Evolutionary conservation across 306 rosid species (phyloP).

Genomic region (Cucurbita pepo): DNA sequence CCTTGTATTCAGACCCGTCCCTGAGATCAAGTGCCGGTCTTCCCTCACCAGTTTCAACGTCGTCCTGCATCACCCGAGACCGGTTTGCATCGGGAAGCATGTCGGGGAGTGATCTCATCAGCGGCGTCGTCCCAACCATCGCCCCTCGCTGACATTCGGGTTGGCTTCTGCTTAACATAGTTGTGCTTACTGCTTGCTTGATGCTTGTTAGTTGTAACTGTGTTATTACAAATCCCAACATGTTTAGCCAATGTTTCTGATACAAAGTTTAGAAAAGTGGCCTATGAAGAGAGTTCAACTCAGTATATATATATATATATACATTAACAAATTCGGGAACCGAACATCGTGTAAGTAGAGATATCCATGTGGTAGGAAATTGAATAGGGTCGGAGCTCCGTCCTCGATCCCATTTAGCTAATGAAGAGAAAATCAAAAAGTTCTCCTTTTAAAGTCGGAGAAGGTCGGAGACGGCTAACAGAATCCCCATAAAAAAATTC

Average conservation of each 20-base stretch:
- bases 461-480: no score
- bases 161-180: neutral
- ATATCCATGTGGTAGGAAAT: no score
- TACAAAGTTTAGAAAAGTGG: neutral
- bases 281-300: neutral
- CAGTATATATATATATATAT: neutral
- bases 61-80: conserved; percentile 19
- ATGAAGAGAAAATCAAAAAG: no score
- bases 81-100: conserved; percentile 35
- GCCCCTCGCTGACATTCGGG: conserved; percentile 37
- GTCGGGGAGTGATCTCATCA: conserved; percentile 67
- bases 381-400: no score
- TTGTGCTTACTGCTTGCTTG: neutral
- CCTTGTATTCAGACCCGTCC: conserved; percentile 13
- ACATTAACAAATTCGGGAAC: neutral
- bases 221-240: neutral
- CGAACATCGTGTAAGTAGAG: no score
- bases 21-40: conserved; percentile 7
- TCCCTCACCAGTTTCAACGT: conserved; percentile 26
- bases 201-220: neutral
- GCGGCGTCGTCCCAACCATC: conserved; percentile 63
- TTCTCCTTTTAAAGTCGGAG: no score
- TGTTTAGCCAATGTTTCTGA: neutral
- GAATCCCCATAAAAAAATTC: no score
- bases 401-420: no score